Conservation (phyloP, 768 basidiomycete species). For the Amanita muscaria region DNA sequence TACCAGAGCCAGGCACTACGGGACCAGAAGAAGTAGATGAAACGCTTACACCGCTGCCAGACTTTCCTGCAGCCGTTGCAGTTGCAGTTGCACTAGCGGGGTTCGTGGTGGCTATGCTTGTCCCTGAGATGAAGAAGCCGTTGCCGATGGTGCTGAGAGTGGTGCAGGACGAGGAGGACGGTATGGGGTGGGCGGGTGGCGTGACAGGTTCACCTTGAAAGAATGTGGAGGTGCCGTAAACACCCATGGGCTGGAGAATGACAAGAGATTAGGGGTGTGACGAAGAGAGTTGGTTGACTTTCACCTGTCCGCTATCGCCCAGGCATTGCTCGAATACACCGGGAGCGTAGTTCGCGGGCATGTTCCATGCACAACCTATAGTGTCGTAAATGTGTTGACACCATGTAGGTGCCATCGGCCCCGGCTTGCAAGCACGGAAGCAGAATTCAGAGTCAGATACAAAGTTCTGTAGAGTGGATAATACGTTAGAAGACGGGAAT, state of each 20-base stretch:
- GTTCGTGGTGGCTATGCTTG: constrained; percentile 14
- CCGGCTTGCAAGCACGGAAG: constrained; percentile 60
- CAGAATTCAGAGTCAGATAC: constrained; percentile 55
- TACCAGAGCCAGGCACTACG: too few species aligned
- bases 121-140: constrained; percentile 25
- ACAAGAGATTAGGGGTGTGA: neutral
- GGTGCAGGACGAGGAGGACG: constrained; percentile 54
- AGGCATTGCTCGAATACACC: constrained; percentile 43
- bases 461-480: constrained; percentile 38
- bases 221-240: constrained; percentile 62
- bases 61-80: too few species aligned
- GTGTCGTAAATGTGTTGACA: constrained; percentile 56
- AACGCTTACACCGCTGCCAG: constrained; percentile 4
- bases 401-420: constrained; percentile 35
- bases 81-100: constrained; percentile 14
- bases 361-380: constrained; percentile 55
- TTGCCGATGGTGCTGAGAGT: constrained; percentile 44
- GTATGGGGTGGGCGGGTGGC: constrained; percentile 47
- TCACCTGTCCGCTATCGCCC: constrained; percentile 42
- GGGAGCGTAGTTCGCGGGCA: constrained; percentile 40
- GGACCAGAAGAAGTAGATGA: neutral
- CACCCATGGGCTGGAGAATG: constrained; percentile 45
- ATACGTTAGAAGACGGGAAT: neutral
- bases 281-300: neutral
- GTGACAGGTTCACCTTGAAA: constrained; percentile 51